Conservation (phyloP, 768 basidiomycete genomes). For the Terana coerulea region DNA sequence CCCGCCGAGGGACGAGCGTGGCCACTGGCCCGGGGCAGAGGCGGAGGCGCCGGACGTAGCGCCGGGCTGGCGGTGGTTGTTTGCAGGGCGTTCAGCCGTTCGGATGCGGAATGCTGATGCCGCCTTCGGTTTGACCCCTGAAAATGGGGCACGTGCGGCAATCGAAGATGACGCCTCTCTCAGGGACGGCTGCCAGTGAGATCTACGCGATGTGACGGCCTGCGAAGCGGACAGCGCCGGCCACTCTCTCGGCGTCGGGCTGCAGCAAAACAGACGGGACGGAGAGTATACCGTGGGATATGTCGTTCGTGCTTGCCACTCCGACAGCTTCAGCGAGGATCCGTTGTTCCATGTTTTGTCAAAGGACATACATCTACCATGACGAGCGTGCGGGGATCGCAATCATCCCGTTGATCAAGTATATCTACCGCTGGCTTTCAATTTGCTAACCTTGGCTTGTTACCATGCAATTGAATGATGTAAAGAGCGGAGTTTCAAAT, state of each 20-base stretch:
- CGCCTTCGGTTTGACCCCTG: conserved; percentile 10
- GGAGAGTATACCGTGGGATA: too few species aligned
- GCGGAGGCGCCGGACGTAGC: neutral
- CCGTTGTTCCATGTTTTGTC: too few species aligned
- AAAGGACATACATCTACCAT: neutral
- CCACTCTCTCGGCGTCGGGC: neutral
- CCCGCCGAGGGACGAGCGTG: neutral
- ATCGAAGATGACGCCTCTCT: neutral
- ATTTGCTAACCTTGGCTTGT: neutral
- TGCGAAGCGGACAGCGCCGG: too few species aligned
- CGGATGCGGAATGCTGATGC: conserved; percentile 6
- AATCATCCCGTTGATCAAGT: conserved; percentile 2
- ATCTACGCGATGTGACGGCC: conserved; percentile 11
- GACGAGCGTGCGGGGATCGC: conserved; percentile 3
- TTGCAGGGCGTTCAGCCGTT: neutral
- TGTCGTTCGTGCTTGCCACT: too few species aligned
- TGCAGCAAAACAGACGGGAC: too few species aligned
- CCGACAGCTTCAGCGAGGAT: too few species aligned
- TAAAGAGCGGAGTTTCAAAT: neutral
- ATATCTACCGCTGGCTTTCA: conserved; percentile 1
- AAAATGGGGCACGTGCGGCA: conserved; percentile 11
- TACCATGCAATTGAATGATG: neutral
- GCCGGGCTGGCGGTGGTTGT: conserved; percentile 11
- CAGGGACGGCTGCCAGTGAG: conserved; percentile 1
- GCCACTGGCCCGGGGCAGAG: neutral